Conservation (phyloP, 495 filamentous ascomycete genomes). For the Trichoderma gamsii region DNA sequence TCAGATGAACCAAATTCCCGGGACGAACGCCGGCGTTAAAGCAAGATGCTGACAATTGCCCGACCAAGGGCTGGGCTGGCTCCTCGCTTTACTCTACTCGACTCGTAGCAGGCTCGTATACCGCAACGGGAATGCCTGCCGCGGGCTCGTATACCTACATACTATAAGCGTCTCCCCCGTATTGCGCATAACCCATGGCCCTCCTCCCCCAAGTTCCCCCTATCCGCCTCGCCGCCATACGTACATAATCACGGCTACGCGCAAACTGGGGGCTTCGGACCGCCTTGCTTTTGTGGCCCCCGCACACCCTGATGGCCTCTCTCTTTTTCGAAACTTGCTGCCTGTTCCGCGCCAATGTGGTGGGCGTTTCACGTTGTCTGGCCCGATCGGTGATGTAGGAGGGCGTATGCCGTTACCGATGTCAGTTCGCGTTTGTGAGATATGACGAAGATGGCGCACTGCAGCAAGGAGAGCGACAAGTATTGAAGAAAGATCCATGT, state of each 20-base stretch:
- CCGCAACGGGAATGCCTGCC: not conserved
- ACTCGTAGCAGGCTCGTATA: not conserved
- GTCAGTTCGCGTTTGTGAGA: not conserved
- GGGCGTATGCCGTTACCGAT: not conserved
- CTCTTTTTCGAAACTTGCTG: not conserved
- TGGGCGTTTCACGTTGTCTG: not conserved
- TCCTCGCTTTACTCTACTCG: not conserved
- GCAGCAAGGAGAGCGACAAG: not conserved
- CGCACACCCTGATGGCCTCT: not conserved
- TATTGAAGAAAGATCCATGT: not conserved
- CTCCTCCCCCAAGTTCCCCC: not conserved
- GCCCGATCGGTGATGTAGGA: slow-evolving; percentile 6
- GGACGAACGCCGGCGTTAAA: slow-evolving; percentile 3
- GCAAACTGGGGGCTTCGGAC: not conserved
- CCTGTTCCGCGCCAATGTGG: not conserved
- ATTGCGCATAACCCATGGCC: not conserved
- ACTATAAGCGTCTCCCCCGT: not conserved
- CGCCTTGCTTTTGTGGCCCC: not conserved
- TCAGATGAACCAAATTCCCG: slow-evolving; percentile 1
- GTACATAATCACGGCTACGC: not conserved
- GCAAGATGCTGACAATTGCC: slow-evolving; percentile 13
- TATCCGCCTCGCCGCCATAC: not conserved
- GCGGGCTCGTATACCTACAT: not conserved
- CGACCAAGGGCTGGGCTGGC: not conserved
- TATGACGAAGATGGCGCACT: slow-evolving; percentile 4